Conservation (phyloP, 139 green algal genomes). For the Monoraphidium neglectum region DNA sequence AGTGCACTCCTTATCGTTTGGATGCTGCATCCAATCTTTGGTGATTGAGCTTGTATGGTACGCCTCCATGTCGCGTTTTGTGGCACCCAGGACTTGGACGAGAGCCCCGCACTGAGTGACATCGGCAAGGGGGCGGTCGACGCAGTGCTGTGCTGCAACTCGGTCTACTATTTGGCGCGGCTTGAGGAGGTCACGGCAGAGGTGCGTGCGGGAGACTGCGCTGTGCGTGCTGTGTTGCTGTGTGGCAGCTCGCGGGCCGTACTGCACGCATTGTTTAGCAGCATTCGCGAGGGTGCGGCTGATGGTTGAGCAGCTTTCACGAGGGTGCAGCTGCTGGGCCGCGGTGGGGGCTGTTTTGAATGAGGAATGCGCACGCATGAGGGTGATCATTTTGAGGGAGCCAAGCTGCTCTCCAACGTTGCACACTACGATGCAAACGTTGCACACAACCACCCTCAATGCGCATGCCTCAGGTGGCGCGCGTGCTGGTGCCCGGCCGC, state of each 20-base stretch:
- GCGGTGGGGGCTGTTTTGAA: too few relatives aligned
- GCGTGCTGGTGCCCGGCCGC: too few relatives aligned
- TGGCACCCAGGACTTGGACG: constrained; percentile 28
- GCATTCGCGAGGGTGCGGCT: neutral
- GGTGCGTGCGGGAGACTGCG: neutral
- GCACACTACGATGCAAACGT: too few relatives aligned
- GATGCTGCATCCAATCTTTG: too few relatives aligned
- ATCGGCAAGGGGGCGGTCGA: constrained; percentile 15
- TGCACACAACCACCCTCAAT: too few relatives aligned
- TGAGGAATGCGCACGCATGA: too few relatives aligned
- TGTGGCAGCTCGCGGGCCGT: too few relatives aligned
- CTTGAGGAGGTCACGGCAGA: constrained; percentile 29
- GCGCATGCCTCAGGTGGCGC: too few relatives aligned
- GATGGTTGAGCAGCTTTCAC: neutral
- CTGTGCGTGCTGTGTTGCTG: neutral
- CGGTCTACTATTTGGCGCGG: constrained; percentile 28
- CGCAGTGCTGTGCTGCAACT: constrained; percentile 36
- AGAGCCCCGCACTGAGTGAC: neutral
- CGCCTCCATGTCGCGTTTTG: neutral
- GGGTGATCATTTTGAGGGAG: too few relatives aligned
- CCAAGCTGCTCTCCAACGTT: too few relatives aligned
- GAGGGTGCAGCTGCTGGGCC: neutral
- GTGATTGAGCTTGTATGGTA: neutral
- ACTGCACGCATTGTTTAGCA: neutral
- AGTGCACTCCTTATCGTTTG: too few relatives aligned